phyloP scores from a whole-genome alignment of 1,284 basidiomycete genomes.

The Inonotus hispidus region DNA sequence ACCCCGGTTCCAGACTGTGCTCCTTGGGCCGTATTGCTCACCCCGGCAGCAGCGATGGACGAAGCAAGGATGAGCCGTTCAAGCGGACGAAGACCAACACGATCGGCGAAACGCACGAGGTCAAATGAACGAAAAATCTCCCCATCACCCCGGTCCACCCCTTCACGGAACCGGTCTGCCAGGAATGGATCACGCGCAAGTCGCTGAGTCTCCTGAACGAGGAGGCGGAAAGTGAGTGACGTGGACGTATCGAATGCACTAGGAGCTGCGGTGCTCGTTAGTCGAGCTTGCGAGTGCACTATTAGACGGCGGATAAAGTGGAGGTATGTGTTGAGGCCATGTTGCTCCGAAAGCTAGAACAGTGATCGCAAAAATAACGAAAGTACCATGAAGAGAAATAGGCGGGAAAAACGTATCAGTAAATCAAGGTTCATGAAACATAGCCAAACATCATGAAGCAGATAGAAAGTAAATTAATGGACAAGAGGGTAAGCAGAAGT shows the following conservation, averaged over 20 bases:
- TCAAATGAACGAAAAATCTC: conserved; percentile 78
- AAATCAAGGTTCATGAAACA: background rate
- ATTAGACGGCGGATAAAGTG: conserved; percentile 94
- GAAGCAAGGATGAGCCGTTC: conserved; percentile 74
- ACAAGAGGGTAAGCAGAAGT: background rate
- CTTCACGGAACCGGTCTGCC: conserved; percentile 81
- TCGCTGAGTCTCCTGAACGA: conserved; percentile 83
- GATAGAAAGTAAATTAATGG: background rate
- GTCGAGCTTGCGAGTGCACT: conserved; percentile 71
- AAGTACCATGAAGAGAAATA: background rate
- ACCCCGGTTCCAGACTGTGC: conserved; percentile 26
- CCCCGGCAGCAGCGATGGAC: conserved; percentile 61
- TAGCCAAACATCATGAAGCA: background rate
- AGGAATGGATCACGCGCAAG: conserved; percentile 83
- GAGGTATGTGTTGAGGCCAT: conserved; percentile 91
- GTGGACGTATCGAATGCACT: conserved; percentile 64
- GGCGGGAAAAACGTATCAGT: background rate
- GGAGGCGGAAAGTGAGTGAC: conserved; percentile 71
- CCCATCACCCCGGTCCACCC: conserved; percentile 77
- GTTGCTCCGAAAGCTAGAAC: conserved; percentile 82
- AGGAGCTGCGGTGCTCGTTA: conserved; percentile 49
- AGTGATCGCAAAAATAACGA: conserved; percentile 1
- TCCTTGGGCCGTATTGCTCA: background rate
- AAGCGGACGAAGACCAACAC: conserved; percentile 70
- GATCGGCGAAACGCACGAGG: conserved; percentile 71